A percentile compares a stretch with the other conserved stretches of the same genome.
These are phyloP conservation scores for Diaporthe capsici DNA, from an alignment of 2,329 filamentous ascomycete species.

Conservation along the genomic window DNA sequence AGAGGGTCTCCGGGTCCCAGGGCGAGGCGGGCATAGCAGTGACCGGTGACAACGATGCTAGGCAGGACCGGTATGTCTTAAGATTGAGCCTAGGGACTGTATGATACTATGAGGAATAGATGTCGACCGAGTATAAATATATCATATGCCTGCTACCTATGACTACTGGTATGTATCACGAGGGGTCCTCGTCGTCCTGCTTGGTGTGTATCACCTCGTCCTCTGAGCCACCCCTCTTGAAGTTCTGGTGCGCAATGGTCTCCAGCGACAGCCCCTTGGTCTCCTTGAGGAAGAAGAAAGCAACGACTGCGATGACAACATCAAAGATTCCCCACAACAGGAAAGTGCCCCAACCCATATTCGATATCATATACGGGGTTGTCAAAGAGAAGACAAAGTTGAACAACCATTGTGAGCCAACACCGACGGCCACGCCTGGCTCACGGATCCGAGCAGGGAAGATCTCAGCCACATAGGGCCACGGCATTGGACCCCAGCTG, in stretches of 20 bases:
- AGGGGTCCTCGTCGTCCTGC: constrained; percentile 19
- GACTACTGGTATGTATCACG: no score
- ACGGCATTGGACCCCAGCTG: constrained; percentile 64
- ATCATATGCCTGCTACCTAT: background rate
- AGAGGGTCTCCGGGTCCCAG: background rate
- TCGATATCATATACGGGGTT: constrained; percentile 64
- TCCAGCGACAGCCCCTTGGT: constrained; percentile 79
- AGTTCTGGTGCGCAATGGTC: constrained; percentile 57
- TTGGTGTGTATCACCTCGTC: constrained; percentile 38
- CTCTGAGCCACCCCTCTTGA: constrained; percentile 43
- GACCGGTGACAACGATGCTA: background rate
- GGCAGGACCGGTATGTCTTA: background rate
- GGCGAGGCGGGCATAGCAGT: background rate
- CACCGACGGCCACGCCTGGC: constrained; percentile 60
- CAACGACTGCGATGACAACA: constrained; percentile 56
- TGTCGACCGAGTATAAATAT: background rate
- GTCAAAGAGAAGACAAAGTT: constrained; percentile 64
- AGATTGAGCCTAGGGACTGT: background rate
- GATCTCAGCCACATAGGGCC: constrained; percentile 64
- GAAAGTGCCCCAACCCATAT: constrained; percentile 62
- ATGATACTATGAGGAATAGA: background rate
- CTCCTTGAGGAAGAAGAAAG: constrained; percentile 73
- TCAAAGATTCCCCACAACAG: constrained; percentile 62
- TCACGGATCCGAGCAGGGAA: constrained; percentile 65
- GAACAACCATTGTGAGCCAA: constrained; percentile 63